Base-by-base conservation (phyloP, 306 rosid species). In the Cyclanthera cordifolia region DNA sequence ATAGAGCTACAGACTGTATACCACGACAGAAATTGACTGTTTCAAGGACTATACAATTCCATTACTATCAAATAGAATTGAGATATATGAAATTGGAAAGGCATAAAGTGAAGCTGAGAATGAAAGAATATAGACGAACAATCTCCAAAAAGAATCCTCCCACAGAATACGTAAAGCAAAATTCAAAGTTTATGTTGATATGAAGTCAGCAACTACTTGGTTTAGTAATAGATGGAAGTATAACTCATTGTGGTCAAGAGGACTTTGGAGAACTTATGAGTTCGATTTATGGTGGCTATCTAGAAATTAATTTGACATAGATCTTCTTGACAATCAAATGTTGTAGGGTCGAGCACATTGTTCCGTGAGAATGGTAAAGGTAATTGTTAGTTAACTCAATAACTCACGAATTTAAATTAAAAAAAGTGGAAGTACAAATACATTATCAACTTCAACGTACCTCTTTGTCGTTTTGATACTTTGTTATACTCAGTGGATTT, bases 401-500 rank as follows among this genome's bases (percentile, higher is more conserved):
- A n/a, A n/a, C n/a, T n/a, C n/a, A n/a, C n/a, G n/a, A n/a, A n/a
- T n/a, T n/a, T n/a, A n/a, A n/a, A n/a, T n/a, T n/a, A n/a, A n/a
- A n/a, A n/a, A n/a, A n/a, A n/a, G n/a, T 37, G 43, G 43, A 7
- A 34, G 11, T 21, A 45, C 19, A 41, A 55, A 4, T 3, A 61
- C 52, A 43, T 11, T 30, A 59, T 34, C 25, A 14, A 41, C 6
- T 54, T 58, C n/a, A 60, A 32, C 68, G 27, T 82, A 94, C 99
- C 99, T 94, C 99, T 85, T 94, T 88, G 80, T 94, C 99, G 64
- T 94, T 88, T 88, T 94, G 96, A 83, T 94, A 94, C 76, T 94
- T 94, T 32, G 90, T 72, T 52, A 94, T 94, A 82, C 82, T 90
- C 75, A 86, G 25, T 5, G 99, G 97, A 73, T 94, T 86, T 81